Conservation (phyloP, 2,329 filamentous ascomycete genomes). For the Apiospora malaysiana region DNA sequence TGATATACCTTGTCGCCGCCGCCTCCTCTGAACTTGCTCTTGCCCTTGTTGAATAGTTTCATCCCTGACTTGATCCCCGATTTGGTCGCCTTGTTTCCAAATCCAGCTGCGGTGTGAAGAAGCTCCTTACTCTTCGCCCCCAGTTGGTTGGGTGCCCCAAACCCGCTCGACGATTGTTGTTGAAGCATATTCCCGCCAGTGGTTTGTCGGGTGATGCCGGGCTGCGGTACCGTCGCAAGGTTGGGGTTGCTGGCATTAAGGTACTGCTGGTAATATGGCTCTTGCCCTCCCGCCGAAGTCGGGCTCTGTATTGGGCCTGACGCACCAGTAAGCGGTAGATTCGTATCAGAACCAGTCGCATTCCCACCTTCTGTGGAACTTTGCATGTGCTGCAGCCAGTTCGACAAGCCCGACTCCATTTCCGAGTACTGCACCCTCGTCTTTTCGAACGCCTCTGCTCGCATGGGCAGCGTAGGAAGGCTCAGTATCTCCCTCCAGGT, state of each 20-base stretch:
- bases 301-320: conserved; percentile 20
- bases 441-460: conserved; percentile 76
- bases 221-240: conserved; percentile 37
- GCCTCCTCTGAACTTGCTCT: conserved; percentile 77
- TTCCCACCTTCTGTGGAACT: conserved; percentile 54
- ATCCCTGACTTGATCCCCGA: conserved; percentile 93
- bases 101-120: conserved; percentile 83
- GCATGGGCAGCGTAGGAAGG: conserved; percentile 67
- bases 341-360: conserved; percentile 29
- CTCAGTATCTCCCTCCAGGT: conserved; percentile 80
- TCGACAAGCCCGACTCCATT: conserved; percentile 75
- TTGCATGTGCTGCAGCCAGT: conserved; percentile 58
- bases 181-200: conserved; percentile 39
- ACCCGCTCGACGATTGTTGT: conserved; percentile 50
- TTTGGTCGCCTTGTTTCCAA: conserved; percentile 89
- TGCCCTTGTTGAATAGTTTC: conserved; percentile 88
- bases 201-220: conserved; percentile 32
- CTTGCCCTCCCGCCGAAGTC: conserved; percentile 19
- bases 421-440: conserved; percentile 73
- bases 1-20: conserved; percentile 92
- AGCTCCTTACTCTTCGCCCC: conserved; percentile 88
- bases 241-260: conserved; percentile 52
- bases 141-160: conserved; percentile 67
- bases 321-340: conserved; percentile 26
- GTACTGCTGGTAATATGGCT: conserved; percentile 63